These are phyloP conservation scores for Yamadazyma buinensis DNA, from an alignment of 1,139 yeast species.

Conservation along the genomic window DNA sequence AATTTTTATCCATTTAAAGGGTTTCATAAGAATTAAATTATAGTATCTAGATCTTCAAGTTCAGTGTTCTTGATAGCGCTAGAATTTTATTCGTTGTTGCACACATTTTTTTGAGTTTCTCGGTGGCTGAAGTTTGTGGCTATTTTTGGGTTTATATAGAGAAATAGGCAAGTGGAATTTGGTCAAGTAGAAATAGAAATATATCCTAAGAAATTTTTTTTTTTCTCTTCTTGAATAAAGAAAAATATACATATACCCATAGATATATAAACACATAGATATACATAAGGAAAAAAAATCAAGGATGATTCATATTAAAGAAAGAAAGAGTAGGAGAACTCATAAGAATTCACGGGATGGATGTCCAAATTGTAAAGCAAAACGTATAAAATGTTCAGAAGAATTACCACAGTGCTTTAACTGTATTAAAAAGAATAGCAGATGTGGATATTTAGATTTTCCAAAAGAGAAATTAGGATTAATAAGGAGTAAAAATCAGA, in stretches of 20 bases:
- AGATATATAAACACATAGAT: background rate
- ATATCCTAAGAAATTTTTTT: too few species aligned
- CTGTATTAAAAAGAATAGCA: constrained; percentile 34
- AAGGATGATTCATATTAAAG: constrained; percentile 8
- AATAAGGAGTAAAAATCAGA: constrained; percentile 31
- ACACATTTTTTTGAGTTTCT: too few species aligned
- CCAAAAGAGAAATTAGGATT: constrained; percentile 34
- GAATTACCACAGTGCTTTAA: constrained; percentile 42
- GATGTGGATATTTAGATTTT: constrained; percentile 45
- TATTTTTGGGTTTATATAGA: too few species aligned
- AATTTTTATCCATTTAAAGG: too few species aligned
- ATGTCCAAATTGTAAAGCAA: constrained; percentile 44
- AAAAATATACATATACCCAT: background rate
- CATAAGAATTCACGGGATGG: constrained; percentile 47
- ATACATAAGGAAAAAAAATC: background rate
- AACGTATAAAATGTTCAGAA: constrained; percentile 43
- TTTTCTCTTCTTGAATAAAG: too few species aligned
- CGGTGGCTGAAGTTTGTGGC: too few species aligned
- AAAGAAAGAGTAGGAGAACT: constrained; percentile 40
- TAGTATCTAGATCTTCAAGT: too few species aligned
- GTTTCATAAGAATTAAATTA: too few species aligned
- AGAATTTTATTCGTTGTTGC: too few species aligned
- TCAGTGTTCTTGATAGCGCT: too few species aligned
- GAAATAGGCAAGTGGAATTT: too few species aligned
- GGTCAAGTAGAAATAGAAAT: too few species aligned